phyloP scores from a whole-genome alignment of 768 basidiomycete genomes.

The Coprinopsis strossmayeri region DNA sequence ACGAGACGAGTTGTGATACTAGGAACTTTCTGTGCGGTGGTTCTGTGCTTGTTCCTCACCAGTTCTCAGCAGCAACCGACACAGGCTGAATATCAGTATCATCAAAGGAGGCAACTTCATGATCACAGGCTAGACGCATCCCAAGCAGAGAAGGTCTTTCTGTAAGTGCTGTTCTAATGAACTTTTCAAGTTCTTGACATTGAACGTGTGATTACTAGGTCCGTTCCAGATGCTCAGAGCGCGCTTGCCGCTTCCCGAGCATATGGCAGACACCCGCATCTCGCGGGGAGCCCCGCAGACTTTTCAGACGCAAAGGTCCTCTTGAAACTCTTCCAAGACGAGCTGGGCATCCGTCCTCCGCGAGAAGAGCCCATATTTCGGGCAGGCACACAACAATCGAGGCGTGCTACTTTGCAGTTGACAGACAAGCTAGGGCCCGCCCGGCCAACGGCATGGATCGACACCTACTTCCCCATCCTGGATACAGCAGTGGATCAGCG shows the following conservation, averaged over 20 bases:
- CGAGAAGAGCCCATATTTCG: conserved; percentile 55
- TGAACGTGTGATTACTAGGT: no score
- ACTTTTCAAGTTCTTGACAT: no score
- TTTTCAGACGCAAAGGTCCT: conserved; percentile 58
- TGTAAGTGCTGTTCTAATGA: no score
- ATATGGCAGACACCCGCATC: conserved; percentile 63
- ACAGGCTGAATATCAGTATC: no score
- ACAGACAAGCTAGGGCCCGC: no score
- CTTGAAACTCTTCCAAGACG: conserved; percentile 58
- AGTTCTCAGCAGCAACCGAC: no score
- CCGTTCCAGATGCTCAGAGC: conserved; percentile 22
- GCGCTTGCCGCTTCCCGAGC: conserved; percentile 50
- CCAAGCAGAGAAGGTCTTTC: no score
- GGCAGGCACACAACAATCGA: conserved; percentile 64
- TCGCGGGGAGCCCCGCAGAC: conserved; percentile 61
- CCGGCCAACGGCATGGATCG: conserved; percentile 64
- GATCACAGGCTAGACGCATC: no score
- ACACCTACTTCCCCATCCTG: conserved; percentile 84
- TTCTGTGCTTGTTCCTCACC: no score
- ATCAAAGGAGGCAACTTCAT: no score
- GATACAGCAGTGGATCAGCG: conserved; percentile 69
- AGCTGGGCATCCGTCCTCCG: conserved; percentile 47
- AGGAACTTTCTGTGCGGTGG: no score
- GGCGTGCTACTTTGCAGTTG: conserved; percentile 55
- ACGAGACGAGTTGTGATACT: no score